Evolutionary conservation across 345 rosid species (phyloP).

Genomic region (Aegle marmelos): DNA sequence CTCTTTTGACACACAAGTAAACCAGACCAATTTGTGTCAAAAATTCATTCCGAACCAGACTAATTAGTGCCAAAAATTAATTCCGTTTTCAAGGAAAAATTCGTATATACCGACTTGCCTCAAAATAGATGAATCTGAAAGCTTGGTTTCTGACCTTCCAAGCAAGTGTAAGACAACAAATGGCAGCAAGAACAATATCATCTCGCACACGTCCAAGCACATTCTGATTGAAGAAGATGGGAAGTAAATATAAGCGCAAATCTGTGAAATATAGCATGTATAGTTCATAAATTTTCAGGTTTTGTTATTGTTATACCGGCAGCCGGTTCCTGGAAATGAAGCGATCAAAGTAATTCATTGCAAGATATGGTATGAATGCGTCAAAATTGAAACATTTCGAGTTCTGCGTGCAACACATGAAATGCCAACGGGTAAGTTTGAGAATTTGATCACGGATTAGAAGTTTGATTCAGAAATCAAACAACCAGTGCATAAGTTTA

Average conservation of each 20-base stretch:
- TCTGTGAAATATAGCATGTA: neutral
- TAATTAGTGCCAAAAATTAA: too few relatives aligned
- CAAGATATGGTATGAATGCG: slow-evolving; percentile 5
- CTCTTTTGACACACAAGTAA: neutral
- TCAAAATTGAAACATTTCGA: neutral
- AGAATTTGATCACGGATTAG: neutral
- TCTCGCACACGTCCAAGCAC: too few relatives aligned
- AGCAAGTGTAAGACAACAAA: too few relatives aligned
- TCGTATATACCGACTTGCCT: neutral
- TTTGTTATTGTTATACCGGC: neutral
- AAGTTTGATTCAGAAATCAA: too few relatives aligned
- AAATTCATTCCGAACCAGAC: neutral
- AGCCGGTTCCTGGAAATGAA: slow-evolving; percentile 4
- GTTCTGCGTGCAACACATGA: too few relatives aligned
- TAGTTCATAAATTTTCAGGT: neutral
- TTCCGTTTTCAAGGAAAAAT: too few relatives aligned
- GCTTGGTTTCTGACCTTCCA: too few relatives aligned
- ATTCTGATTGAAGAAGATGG: neutral
- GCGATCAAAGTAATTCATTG: slow-evolving; percentile 2
- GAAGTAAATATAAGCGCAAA: too few relatives aligned
- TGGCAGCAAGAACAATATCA: too few relatives aligned
- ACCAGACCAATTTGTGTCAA: neutral
- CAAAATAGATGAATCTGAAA: neutral
- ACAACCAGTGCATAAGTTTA: neutral
- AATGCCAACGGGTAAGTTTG: too few relatives aligned